Evolutionary conservation across 2,329 filamentous ascomycete genomes (phyloP).

Genomic region (Exophiala dermatitidis): DNA sequence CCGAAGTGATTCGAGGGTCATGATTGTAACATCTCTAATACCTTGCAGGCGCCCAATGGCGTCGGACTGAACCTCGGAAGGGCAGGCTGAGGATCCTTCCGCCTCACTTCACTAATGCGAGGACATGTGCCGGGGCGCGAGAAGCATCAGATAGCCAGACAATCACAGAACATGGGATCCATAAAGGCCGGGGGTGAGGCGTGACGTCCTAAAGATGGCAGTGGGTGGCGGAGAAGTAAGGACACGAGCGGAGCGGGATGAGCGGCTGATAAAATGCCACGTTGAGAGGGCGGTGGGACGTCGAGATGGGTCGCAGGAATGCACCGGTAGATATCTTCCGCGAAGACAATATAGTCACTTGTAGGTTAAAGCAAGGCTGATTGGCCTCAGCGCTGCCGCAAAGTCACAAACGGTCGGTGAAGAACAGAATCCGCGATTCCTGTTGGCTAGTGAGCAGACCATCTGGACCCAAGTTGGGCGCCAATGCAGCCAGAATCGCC

Average conservation of each 20-base stretch:
- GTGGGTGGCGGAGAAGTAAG: slow-evolving; percentile 4
- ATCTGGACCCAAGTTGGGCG: slow-evolving; percentile 14
- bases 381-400: neutral
- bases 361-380: neutral
- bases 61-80: slow-evolving; percentile 8
- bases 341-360: too few species aligned
- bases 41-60: neutral
- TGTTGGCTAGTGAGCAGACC: slow-evolving; percentile 5
- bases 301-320: slow-evolving; percentile 8
- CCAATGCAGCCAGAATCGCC: slow-evolving; percentile 12
- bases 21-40: neutral
- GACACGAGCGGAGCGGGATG: neutral
- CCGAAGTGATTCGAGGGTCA: too few species aligned
- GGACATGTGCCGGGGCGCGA: neutral
- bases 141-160: neutral
- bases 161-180: neutral
- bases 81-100: slow-evolving; percentile 1
- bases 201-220: neutral
- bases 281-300: neutral
- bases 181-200: slow-evolving; percentile 1
- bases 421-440: neutral
- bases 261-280: slow-evolving; percentile 12
- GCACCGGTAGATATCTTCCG: too few species aligned
- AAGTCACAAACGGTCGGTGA: neutral
- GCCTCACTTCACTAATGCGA: slow-evolving; percentile 10